Evolutionary conservation across 2,329 filamentous ascomycete genomes (phyloP).

Genomic region (Epichloe aotearoae): DNA sequence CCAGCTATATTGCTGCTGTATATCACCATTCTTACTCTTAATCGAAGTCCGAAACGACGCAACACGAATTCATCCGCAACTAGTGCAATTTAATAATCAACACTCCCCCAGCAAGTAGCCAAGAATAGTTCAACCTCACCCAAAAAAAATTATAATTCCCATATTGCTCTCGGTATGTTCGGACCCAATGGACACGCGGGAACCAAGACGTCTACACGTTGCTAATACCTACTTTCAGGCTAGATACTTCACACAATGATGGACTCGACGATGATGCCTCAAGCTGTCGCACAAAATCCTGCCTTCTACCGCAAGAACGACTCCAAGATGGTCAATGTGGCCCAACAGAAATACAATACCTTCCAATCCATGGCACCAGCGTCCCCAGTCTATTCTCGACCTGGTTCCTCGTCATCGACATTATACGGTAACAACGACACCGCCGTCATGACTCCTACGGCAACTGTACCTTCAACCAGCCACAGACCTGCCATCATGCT

Average conservation of each 20-base stretch:
- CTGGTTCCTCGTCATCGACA: conserved; percentile 45
- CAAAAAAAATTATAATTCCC: background rate
- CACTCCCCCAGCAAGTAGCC: background rate
- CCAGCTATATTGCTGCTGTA: conserved; percentile 6
- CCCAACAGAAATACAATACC: conserved; percentile 20
- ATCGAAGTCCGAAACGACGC: conserved; percentile 7
- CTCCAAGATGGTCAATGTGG: conserved; percentile 39
- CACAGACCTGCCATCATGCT: conserved; percentile 69
- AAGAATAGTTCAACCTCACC: background rate
- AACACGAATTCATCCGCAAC: conserved; percentile 1
- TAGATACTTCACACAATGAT: conserved; percentile 30
- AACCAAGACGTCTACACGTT: background rate
- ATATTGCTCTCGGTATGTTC: conserved; percentile 2
- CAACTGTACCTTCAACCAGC: conserved; percentile 59
- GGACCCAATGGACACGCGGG: too few species aligned
- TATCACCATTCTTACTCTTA: conserved; percentile 7
- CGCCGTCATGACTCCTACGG: conserved; percentile 57
- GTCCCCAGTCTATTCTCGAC: conserved; percentile 51
- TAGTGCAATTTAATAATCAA: background rate
- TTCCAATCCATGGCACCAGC: conserved; percentile 42
- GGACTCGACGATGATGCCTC: conserved; percentile 49
- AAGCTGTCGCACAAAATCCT: conserved; percentile 55
- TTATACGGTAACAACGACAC: conserved; percentile 42
- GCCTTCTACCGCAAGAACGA: conserved; percentile 86
- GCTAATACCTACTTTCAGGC: background rate